Evolutionary conservation across 2,329 filamentous ascomycete genomes (phyloP), one percentile per base, ranked within the genome.

Genomic region (Fragosphaeria purpurea): DNA sequence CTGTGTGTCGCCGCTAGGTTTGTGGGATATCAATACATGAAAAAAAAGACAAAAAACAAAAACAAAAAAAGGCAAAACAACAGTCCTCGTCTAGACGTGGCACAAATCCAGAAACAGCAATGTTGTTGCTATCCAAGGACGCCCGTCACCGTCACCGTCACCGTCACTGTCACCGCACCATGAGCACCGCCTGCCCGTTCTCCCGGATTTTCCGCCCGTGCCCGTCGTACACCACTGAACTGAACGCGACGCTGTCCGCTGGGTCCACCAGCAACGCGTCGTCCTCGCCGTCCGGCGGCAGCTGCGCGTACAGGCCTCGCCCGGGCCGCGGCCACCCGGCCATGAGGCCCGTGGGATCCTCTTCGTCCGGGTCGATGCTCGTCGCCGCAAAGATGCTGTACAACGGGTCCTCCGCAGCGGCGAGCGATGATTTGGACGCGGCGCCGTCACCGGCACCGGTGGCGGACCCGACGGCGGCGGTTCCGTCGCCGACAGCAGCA

Each of bases 171-270:
- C 43, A 47, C 46, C 37, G 13, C 35, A 37, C 40, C 32, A 52
- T 22, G 22, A 22, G 37, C 40, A 50, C 31, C 12, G 38, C 41
- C 47, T 39, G 13, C 4, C 46, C 46, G 37, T 55, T 50, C 40
- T 55, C 47, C 33, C 30, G 13, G 13, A 54, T 41, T 30, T 48
- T 52, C n/a, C 43, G 49, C 2, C 65, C 65, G 33, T 63, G 62
- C 53, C 62, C 64, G 47, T 67, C 61, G 40, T 66, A 68, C 1
- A 63, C 60, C 4, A 62, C 59, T 43, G 65, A 60, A 44, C 65
- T 68, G 52, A 68, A 69, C 4, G 62, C 59, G 41, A 62, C 61
- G 45, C 59, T 62, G 47, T 68, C 66, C 32, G 63, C 59, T 47
- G 61, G 57, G 12, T 63, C 58, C 44, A 65, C 51, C 6, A 63